Evolutionary conservation across 2,329 filamentous ascomycete species (phyloP), one percentile per base, ranked within the genome.

Genomic region (Colletotrichum chrysophilum): DNA sequence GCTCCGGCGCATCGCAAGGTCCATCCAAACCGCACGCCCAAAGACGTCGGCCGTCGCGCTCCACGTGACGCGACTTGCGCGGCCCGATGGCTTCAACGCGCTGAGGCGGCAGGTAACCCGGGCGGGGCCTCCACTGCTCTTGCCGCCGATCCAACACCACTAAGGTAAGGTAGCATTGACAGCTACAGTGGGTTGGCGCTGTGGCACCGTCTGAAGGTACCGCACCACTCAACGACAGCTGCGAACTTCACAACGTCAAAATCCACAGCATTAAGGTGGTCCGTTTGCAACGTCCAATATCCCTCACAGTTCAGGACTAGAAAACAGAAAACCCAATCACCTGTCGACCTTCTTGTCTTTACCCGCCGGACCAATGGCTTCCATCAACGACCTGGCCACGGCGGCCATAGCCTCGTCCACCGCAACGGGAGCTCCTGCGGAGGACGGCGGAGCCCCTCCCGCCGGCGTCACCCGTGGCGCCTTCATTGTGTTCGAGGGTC

Each of bases 401-500:
- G 88, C 87, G 66, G 88, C 87, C 38, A 88, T 87, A 28, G 86
- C 86, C 60, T 84, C 84, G 43, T 85, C 86, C 13, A 84, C 83
- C 61, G 21, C 61, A 14, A 66, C 32, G 43, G 61, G 66, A 61
- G 28, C 18, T 56, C 71, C 58, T 34, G 58, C 28, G 12, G 58
- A 62, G 52, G 56, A 61, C 38, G 70, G 24, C 28, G 72, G 58
- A 30, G 18, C 66, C 14, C 70, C 74, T 26, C 38, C 68, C 30
- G 64, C 71, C 34, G 75, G 60, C 14, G 76, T 80, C 3, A 83
- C 84, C 66, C 89, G 93, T 62, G 96, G 96, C 62, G 92, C 93
- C 14, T 90, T 98, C 36, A 91, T 98, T 69, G 94, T 96, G 6
- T 91, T 98, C 71, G 96, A 98, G 86, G 96, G 96, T 3, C 89